Percentiles rank a stretch among this genome's conserved stretches.
Conservation (phyloP, 106 monocot species). For the Acorus calamus region DNA sequence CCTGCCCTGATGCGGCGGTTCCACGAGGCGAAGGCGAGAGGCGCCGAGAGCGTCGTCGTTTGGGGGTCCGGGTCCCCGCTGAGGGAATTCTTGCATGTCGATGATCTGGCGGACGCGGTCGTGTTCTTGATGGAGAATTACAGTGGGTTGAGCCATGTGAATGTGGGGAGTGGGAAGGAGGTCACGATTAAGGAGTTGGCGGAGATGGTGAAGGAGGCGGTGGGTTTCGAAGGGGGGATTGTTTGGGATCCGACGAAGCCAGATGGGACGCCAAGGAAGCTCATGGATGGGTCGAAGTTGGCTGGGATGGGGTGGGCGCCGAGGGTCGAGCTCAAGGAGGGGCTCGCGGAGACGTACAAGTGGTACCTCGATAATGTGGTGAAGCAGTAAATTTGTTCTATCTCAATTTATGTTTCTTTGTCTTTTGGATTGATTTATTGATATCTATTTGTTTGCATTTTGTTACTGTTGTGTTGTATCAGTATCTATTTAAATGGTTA, state of each 20-base stretch:
- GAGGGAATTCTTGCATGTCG: conserved; percentile 88
- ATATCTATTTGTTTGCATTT: too few species aligned
- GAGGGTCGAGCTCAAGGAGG: conserved; percentile 55
- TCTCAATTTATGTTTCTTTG: too few species aligned
- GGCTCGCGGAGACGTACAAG: conserved; percentile 76
- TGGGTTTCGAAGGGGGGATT: conserved; percentile 64
- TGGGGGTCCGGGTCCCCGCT: conserved; percentile 87
- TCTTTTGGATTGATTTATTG: too few species aligned
- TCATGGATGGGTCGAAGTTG: conserved; percentile 86
- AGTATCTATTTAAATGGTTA: too few species aligned
- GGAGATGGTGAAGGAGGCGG: conserved; percentile 83
- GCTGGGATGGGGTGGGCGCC: conserved; percentile 64
- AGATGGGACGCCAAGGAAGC: conserved; percentile 87
- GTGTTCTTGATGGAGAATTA: conserved; percentile 84
- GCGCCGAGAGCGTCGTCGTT: conserved; percentile 64
- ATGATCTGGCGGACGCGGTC: conserved; percentile 76
- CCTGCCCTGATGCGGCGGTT: conserved; percentile 76
- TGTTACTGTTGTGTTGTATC: too few species aligned
- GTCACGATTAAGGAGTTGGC: conserved; percentile 86
- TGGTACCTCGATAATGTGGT: conserved; percentile 79
- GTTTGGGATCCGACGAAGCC: conserved; percentile 81
- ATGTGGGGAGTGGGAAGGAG: conserved; percentile 87
- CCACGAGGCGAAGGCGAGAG: conserved; percentile 67
- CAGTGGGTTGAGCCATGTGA: conserved; percentile 70
- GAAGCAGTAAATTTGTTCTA: background rate